Evolutionary conservation across 495 filamentous ascomycete species (phyloP).

Genomic region (Penicillium canescens): DNA sequence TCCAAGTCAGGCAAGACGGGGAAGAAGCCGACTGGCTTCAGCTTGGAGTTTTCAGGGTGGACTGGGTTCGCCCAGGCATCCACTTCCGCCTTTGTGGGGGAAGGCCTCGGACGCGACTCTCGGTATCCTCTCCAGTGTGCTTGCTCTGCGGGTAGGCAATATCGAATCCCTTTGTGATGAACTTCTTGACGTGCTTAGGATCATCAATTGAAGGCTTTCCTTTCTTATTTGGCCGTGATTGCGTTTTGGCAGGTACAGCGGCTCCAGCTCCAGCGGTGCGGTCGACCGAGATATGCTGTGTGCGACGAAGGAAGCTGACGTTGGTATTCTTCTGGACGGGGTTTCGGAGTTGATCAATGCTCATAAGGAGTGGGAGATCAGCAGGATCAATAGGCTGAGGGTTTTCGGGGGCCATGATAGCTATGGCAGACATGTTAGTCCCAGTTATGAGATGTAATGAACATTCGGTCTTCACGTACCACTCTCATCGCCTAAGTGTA

Average conservation of each 20-base stretch:
- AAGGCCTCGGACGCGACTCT: conserved; percentile 53
- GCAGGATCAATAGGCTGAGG: conserved; percentile 71
- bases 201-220: conserved; percentile 61
- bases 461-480: conserved; percentile 56
- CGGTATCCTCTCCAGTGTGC: conserved; percentile 54
- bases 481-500: conserved; percentile 94
- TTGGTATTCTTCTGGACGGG: conserved; percentile 65
- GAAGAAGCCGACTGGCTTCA: conserved; percentile 76
- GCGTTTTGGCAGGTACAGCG: conserved; percentile 34
- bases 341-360: conserved; percentile 79
- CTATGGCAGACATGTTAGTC: conserved; percentile 43
- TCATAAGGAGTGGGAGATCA: conserved; percentile 78
- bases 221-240: conserved; percentile 43
- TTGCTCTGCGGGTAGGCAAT: conserved; percentile 70
- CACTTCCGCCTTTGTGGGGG: conserved; percentile 56
- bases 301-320: conserved; percentile 92
- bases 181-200: conserved; percentile 77
- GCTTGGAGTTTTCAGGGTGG: conserved; percentile 79
- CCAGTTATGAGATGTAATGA: neutral
- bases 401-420: conserved; percentile 74
- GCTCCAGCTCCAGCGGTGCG: conserved; percentile 42
- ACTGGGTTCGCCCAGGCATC: conserved; percentile 72
- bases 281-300: conserved; percentile 89
- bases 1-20: conserved; percentile 87
- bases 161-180: conserved; percentile 84